A percentile compares a stretch with the other conserved stretches of the same genome.
These are phyloP conservation scores for Citrus medica DNA, from an alignment of 345 rosid species.

Conservation along the genomic window DNA sequence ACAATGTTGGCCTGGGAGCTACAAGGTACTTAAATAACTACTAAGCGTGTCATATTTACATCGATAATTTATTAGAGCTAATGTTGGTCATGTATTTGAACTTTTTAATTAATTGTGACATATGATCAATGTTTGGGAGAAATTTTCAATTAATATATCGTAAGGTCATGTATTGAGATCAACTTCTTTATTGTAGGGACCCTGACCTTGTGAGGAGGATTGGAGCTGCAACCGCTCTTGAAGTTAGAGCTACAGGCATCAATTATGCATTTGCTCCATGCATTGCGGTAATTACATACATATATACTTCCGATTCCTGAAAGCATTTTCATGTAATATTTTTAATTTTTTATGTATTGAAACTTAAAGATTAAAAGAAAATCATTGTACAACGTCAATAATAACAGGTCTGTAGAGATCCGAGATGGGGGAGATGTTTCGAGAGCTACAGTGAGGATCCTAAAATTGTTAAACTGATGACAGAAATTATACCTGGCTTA, in stretches of 20 bases:
- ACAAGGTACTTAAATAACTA: slow-evolving; percentile 8
- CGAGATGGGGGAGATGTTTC: not conserved
- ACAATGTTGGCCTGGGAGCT: slow-evolving; percentile 45
- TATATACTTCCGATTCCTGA: not conserved
- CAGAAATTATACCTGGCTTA: slow-evolving; percentile 33
- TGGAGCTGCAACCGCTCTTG: slow-evolving; percentile 87
- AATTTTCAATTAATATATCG: no score
- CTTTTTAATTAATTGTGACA: no score
- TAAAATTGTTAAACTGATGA: slow-evolving; percentile 34
- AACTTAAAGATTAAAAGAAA: no score
- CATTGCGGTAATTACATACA: slow-evolving; percentile 52
- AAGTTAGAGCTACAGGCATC: slow-evolving; percentile 89
- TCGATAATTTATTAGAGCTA: no score
- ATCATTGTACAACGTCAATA: not conserved
- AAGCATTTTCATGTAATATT: not conserved
- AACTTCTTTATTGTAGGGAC: slow-evolving; percentile 38
- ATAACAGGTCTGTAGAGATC: slow-evolving; percentile 2
- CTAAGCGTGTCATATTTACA: not conserved
- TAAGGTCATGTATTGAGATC: no score
- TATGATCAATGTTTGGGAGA: not conserved
- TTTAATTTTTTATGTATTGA: no score
- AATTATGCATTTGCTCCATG: slow-evolving; percentile 82
- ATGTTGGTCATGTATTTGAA: no score
- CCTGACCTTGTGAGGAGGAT: slow-evolving; percentile 72
- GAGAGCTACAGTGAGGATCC: slow-evolving; percentile 9